Evolutionary conservation across 768 basidiomycete genomes (phyloP), one percentile per base, ranked within the genome.

Genomic region (Hypsizygus marmoreus): DNA sequence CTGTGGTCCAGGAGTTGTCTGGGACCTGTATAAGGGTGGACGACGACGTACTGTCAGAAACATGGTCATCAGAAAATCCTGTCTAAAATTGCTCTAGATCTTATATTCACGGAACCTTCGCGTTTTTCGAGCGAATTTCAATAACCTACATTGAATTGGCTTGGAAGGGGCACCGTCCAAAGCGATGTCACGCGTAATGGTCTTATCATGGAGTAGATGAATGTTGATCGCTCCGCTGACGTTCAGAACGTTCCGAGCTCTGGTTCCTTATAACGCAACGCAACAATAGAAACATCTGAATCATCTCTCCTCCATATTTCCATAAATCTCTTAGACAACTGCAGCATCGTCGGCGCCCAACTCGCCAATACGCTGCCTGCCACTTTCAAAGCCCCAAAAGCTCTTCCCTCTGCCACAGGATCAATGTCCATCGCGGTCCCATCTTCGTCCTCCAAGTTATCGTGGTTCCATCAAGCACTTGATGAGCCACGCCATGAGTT

Each of bases 401-500:
- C 36, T 40, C 14, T 42, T 35, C 39, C 43, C 6, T 33, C 39
- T 30, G 39, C 49, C 11, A 30, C 44, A 19, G 37, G 20, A 31
- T 30, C 32, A 26, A 28, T 23, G 33, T 20, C 40, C 16, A 34
- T 47, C 13, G 42, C 39, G 8, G 32, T 47, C 30, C 43, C 49
- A 19, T 42, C 25, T 29, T 36, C 41, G 3, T 39, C 33, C 12
- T 10, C 28, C 42, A 17, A 35, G 17, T 44, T 43, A 43, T 42
- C 49, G n/a, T 44, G 47, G 45, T 17, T 43, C 24, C 14, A 46
- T 43, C 47, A 47, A 30, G 13, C 33, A 12, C 20, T 17, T 16
- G 24, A 40, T 13, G 41, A 46, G 8, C n/a, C n/a, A n/a, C n/a
- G n/a, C n/a, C 30, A 47, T 8, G 47, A 49, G 22, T 50, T 50